These are phyloP conservation scores for Myriosclerotinia scirpicola DNA, from an alignment of 2,329 filamentous ascomycete genomes.

Conservation along the genomic window DNA sequence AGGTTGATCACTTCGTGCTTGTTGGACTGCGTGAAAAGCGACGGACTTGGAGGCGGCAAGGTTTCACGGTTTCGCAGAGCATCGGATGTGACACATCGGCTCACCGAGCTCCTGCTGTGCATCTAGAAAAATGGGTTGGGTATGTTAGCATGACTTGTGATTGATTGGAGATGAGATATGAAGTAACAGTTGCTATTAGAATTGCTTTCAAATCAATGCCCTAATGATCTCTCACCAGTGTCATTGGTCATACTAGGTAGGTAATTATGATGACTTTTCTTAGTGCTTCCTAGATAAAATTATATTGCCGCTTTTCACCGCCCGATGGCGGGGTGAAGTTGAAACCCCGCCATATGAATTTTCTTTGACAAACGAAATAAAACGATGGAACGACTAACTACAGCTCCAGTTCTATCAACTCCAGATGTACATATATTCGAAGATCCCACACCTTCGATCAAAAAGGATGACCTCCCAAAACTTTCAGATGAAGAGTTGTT, in stretches of 20 bases:
- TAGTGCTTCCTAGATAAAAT: background rate
- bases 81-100: no score
- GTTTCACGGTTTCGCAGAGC: no score
- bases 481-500: slow-evolving; percentile 65
- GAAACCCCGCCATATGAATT: slow-evolving; percentile 24
- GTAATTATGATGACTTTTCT: background rate
- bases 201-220: background rate
- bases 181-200: background rate
- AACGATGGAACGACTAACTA: slow-evolving; percentile 29
- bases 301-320: slow-evolving; percentile 10
- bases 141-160: background rate
- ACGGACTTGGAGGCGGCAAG: no score
- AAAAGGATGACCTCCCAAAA: slow-evolving; percentile 11
- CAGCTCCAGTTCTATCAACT: slow-evolving; percentile 62
- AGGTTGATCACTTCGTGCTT: no score
- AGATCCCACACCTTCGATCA: slow-evolving; percentile 43
- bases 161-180: background rate
- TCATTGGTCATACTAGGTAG: no score
- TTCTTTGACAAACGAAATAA: slow-evolving; percentile 17
- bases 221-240: no score
- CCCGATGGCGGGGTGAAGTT: background rate
- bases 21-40: no score
- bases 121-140: background rate
- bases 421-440: slow-evolving; percentile 61
- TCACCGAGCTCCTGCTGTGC: background rate